phyloP scores from a whole-genome alignment of 2,329 filamentous ascomycete genomes.

The Shiraia sp. region DNA sequence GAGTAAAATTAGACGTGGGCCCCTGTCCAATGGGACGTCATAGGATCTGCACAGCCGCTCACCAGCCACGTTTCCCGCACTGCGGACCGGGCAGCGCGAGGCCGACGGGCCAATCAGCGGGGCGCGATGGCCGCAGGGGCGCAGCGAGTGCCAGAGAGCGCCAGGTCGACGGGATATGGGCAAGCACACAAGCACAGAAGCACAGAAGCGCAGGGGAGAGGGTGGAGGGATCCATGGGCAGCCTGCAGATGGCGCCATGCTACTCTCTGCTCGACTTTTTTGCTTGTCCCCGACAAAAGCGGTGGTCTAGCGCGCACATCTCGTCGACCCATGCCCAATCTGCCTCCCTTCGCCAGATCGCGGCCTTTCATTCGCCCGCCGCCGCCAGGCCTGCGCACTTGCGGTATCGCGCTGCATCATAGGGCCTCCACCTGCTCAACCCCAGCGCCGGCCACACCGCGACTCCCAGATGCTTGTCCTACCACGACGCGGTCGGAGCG shows the following conservation, averaged over 20 bases:
- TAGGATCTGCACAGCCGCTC: conserved; percentile 24
- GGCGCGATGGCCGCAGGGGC: no score
- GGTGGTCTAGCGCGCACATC: conserved; percentile 32
- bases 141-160: no score
- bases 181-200: no score
- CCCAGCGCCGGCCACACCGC: conserved; percentile 41
- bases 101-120: conserved; percentile 23
- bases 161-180: conserved; percentile 17
- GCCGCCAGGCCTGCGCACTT: conserved; percentile 20
- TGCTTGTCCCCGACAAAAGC: conserved; percentile 32
- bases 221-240: no score
- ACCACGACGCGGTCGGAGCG: conserved; percentile 41
- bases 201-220: no score
- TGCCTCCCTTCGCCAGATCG: conserved; percentile 35
- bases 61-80: conserved; percentile 26
- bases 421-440: conserved; percentile 24
- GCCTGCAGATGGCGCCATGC: conserved; percentile 11
- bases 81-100: conserved; percentile 28
- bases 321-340: conserved; percentile 25
- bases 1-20: conserved; percentile 19
- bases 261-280: conserved; percentile 11
- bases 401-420: conserved; percentile 22
- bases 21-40: conserved; percentile 19
- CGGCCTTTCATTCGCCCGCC: conserved; percentile 26
- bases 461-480: conserved; percentile 32